Percentiles rank a stretch among this genome's conserved stretches.
Conservation (phyloP, 805 yeast species). For the Lachancea waltii region DNA sequence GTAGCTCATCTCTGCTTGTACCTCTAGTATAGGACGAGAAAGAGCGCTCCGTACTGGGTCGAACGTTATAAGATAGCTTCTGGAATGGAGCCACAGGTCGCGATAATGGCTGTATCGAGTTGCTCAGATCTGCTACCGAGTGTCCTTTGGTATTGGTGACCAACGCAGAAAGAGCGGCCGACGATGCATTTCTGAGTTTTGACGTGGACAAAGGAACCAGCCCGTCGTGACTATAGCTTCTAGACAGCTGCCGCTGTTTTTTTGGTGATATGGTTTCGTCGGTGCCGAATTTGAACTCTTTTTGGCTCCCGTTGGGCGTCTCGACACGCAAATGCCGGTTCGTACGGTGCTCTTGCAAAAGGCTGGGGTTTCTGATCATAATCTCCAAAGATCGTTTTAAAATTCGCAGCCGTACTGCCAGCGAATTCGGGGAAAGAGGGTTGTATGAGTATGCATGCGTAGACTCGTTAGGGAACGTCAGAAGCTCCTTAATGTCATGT, state of each 20-base stretch:
- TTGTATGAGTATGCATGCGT: slow-evolving; percentile 84
- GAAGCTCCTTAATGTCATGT: slow-evolving; percentile 38
- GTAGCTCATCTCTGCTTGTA: not conserved
- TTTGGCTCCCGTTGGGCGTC: slow-evolving; percentile 7
- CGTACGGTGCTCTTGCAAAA: slow-evolving; percentile 19
- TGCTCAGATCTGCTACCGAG: not conserved
- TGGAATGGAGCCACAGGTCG: slow-evolving; percentile 5
- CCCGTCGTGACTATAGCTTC: slow-evolving; percentile 10
- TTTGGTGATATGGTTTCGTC: not conserved
- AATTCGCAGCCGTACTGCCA: slow-evolving; percentile 68
- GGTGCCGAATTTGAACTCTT: slow-evolving; percentile 5
- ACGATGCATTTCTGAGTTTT: slow-evolving; percentile 33
- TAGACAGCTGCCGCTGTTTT: not conserved
- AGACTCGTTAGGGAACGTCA: slow-evolving; percentile 68
- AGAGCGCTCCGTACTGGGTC: not conserved
- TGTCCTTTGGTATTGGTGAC: slow-evolving; percentile 16
- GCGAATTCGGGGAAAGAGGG: slow-evolving; percentile 70
- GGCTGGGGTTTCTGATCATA: slow-evolving; percentile 52
- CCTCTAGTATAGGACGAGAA: not conserved
- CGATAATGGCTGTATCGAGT: not conserved
- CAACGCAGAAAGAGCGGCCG: slow-evolving; percentile 36
- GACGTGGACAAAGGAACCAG: slow-evolving; percentile 18
- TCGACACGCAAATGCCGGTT: slow-evolving; percentile 2
- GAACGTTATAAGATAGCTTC: not conserved
- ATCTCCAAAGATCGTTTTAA: slow-evolving; percentile 72